Base-by-base conservation (phyloP, 768 basidiomycete species). In the Cubamyces sp. region DNA sequence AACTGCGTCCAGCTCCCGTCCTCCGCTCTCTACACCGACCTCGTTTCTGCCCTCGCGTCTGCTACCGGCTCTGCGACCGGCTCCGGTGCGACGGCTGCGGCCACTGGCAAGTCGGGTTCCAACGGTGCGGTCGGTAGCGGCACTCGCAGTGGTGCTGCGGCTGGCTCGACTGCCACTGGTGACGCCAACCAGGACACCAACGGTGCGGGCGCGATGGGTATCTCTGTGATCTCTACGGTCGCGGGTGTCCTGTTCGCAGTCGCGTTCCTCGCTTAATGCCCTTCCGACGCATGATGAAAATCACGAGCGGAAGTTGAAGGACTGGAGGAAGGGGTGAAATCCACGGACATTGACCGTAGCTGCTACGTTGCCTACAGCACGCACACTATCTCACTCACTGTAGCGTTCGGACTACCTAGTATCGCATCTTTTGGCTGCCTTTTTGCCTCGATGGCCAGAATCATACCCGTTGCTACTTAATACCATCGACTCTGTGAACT, bases 1-100 rank as follows among this genome's bases (percentile, higher is more conserved):
- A 78, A 77, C 69, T 84, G 82, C 60, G 69, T 73, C 42, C 75
- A 77, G 12, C 77, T 69, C 67, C 54, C 70, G 3, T 78, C 76
- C 0, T 50, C 73, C 8, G 71, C 68, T 14, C 71, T 84, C 39
- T 84, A 73, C 68, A 66, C 74, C 0, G 66, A 61, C 16, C 62
- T 68, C 19, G 55, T 63, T 14, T 15, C 60, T 37, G 41, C 60
- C 23, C 42, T 63, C 34, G 58, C 61, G 9, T 34, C 47, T 19
- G 54, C 69, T 23, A 55, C 62, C 18, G 53, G 41, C 16, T 39
- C 66, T 19, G 47, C 63, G 3, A 25, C 66, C 3, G 59, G 63
- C 26, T 43, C 62, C 12, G 60, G 65, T 9, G 51, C 67, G 6
- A 26, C 62, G 5, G 26, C 53, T 28, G 59, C 64, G 12, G 48